Conservation (phyloP, 2,329 filamentous ascomycete species). For the Chaetothyriales sp. region DNA sequence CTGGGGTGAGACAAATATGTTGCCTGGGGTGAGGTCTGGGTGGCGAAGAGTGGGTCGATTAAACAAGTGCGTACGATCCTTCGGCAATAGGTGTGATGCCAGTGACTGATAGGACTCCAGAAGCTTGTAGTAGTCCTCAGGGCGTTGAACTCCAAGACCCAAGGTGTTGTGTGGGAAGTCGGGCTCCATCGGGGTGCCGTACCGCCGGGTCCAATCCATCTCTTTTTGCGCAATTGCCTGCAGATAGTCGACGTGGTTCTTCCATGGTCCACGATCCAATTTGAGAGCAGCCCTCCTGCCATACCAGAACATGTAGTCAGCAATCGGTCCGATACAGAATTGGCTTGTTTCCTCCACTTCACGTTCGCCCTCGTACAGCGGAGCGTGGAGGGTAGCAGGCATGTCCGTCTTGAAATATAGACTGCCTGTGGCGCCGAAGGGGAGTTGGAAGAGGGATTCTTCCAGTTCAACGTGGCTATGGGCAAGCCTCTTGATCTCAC, state of each 20-base stretch:
- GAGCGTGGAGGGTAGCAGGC: not conserved
- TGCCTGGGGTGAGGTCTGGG: slow-evolving; percentile 15
- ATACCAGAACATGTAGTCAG: not conserved
- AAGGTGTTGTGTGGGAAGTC: not conserved
- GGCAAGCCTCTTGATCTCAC: not conserved
- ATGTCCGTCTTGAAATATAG: not conserved
- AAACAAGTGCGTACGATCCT: not conserved
- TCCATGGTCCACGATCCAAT: not conserved
- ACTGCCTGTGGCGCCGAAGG: not conserved
- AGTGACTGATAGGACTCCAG: not conserved
- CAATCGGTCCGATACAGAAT: not conserved
- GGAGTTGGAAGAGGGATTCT: not conserved
- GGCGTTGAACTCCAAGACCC: not conserved
- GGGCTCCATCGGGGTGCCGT: not conserved
- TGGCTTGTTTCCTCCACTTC: not conserved
- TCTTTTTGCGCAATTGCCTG: not conserved
- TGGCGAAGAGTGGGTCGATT: slow-evolving; percentile 15
- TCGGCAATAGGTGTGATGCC: not conserved
- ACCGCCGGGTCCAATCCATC: not conserved
- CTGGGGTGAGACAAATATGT: slow-evolving; percentile 15
- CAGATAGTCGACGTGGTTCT: not conserved
- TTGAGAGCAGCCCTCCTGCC: not conserved
- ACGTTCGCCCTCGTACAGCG: not conserved
- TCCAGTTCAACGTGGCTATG: not conserved
- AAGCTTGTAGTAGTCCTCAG: not conserved